Percentiles rank a stretch among this genome's conserved stretches.
Conservation (phyloP, 2,329 filamentous ascomycete species). For the Aspergillus quadricinctus region DNA sequence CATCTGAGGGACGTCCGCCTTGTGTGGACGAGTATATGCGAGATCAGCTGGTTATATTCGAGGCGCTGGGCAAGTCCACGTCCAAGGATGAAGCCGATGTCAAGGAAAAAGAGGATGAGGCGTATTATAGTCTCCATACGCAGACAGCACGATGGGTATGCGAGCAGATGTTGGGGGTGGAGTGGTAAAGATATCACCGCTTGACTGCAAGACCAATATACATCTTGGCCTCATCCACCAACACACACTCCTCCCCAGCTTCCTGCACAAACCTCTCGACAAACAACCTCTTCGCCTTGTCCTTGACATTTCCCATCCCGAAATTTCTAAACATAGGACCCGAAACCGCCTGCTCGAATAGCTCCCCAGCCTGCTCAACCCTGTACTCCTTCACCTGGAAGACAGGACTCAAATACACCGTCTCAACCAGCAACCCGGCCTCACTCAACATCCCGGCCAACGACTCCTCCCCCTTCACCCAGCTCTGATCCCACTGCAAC, state of each 20-base stretch:
- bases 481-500: conserved; percentile 5
- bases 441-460: neutral
- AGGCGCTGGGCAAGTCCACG: conserved; percentile 47
- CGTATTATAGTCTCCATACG: conserved; percentile 39
- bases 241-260: neutral
- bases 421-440: neutral
- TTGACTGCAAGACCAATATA: conserved; percentile 1
- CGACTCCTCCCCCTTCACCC: conserved; percentile 2
- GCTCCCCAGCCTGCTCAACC: neutral
- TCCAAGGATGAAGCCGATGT: conserved; percentile 4
- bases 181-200: neutral
- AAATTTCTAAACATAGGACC: conserved; percentile 6
- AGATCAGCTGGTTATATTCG: conserved; percentile 58
- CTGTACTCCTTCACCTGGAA: conserved; percentile 1
- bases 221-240: conserved; percentile 8
- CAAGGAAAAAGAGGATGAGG: conserved; percentile 21
- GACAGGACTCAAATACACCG: neutral
- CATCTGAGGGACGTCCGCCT: conserved; percentile 20
- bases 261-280: neutral
- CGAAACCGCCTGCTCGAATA: conserved; percentile 1
- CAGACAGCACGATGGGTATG: conserved; percentile 44
- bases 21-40: conserved; percentile 53
- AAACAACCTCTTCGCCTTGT: conserved; percentile 2
- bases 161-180: conserved; percentile 23
- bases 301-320: neutral